Conservation (phyloP, 495 filamentous ascomycete genomes). For the Penicillium ucsense region DNA sequence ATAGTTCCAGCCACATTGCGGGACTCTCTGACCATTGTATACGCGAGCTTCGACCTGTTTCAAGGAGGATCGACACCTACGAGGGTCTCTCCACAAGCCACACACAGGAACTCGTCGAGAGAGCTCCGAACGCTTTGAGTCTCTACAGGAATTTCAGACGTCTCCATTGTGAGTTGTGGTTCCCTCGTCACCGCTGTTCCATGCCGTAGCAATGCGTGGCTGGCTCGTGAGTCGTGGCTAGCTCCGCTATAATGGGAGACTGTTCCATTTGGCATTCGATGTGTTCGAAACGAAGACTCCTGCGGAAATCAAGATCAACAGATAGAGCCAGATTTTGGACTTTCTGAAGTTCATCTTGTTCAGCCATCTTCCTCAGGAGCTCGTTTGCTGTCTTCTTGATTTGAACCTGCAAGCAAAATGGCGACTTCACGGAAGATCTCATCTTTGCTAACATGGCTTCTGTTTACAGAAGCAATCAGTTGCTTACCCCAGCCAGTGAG, state of each 20-base stretch:
- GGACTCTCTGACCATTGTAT: neutral
- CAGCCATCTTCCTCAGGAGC: too few species aligned
- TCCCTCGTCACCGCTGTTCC: neutral
- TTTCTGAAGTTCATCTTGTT: too few species aligned
- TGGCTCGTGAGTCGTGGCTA: constrained; percentile 2
- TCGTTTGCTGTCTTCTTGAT: too few species aligned
- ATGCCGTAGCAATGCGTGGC: neutral
- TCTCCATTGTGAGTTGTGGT: constrained; percentile 15
- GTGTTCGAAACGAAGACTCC: too few species aligned
- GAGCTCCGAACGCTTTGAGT: neutral
- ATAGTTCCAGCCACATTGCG: too few species aligned
- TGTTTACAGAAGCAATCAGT: constrained; percentile 18
- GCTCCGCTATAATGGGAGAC: too few species aligned
- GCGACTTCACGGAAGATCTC: constrained; percentile 12
- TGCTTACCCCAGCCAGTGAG: constrained; percentile 15
- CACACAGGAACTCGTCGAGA: constrained; percentile 10
- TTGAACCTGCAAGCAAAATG: constrained; percentile 3
- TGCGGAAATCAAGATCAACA: too few species aligned
- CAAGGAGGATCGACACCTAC: constrained; percentile 11
- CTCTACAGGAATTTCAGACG: constrained; percentile 7
- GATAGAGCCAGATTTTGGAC: too few species aligned
- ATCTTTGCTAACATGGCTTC: constrained; percentile 29
- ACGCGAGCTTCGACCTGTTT: neutral
- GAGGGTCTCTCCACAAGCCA: constrained; percentile 11
- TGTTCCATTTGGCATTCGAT: too few species aligned